phyloP scores from a whole-genome alignment of 164 flowering plant genomes.

The Piper betle region DNA sequence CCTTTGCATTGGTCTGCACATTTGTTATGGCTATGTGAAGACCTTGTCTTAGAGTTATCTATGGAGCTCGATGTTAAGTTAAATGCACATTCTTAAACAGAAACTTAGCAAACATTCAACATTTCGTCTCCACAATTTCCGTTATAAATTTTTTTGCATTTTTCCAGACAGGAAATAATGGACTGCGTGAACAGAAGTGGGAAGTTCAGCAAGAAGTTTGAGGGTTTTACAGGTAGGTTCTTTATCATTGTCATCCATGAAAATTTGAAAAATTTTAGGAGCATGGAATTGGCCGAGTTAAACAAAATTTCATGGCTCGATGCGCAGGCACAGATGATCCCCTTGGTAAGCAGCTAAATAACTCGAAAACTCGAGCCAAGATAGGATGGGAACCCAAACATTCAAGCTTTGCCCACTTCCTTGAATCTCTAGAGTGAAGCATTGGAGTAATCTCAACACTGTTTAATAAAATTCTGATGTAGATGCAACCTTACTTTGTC shows the following conservation, averaged over 20 bases:
- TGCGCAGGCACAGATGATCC: conserved; percentile 47
- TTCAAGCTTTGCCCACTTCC: conserved; percentile 52
- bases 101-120: too few relatives aligned
- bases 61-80: too few relatives aligned
- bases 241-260: background rate
- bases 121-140: too few relatives aligned
- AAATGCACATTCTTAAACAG: too few relatives aligned
- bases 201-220: conserved; percentile 58
- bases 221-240: conserved; percentile 25
- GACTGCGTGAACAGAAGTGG: conserved; percentile 67
- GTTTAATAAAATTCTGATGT: background rate
- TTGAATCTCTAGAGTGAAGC: conserved; percentile 17
- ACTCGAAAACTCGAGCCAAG: conserved; percentile 51
- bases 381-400: conserved; percentile 75
- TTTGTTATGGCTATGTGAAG: too few relatives aligned
- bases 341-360: conserved; percentile 56
- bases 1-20: too few relatives aligned
- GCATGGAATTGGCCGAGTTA: background rate
- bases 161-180: conserved; percentile 72
- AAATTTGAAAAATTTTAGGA: background rate
- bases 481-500: background rate
- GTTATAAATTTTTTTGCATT: background rate
- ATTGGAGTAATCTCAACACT: background rate
- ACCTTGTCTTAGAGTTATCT: too few relatives aligned
- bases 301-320: background rate